Evolutionary conservation across 2,329 filamentous ascomycete species (phyloP), one percentile per base, ranked within the genome.

Genomic region (Sporothrix phasma): DNA sequence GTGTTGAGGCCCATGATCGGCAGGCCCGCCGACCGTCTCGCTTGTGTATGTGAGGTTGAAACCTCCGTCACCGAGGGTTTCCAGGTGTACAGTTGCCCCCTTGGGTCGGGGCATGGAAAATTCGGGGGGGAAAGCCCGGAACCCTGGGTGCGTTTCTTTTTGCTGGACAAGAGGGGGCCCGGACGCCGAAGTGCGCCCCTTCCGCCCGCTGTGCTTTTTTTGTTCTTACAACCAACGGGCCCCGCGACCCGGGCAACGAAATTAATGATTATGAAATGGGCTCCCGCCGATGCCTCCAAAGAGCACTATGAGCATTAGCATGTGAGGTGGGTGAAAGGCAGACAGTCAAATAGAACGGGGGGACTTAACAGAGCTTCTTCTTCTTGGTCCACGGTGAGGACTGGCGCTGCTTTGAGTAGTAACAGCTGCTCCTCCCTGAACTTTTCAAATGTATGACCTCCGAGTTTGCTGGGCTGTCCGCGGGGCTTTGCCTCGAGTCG

Each of bases 11-110:
- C 94, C 86, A 97, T 97, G 66, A 97, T 75, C 0, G 91, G 88
- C n/a, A 99, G 80, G 2, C 88, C n/a, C 89, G 22, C 94, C 94
- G 0, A 97, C 88, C 15, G 86, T 92, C 59, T 85, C 83, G 66
- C 88, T 85, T 0, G 94, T 99, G 73, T 95, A 99, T 0, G 94
- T 97, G 66, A 93, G 83, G 73, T 99, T 99, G 79, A 97, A 96
- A 71, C n/a, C n/a, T 92, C 91, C 0, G 81, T 83, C 0, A 92
- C 97, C 69, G 95, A 88, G 69, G 89, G n/a, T n/a, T n/a, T 88
- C 94, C 94, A 99, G 1, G 88, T 86, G 74, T 91, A 96, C 0
- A 94, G 94, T 72, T 99, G 92, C 22, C 96, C 80, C 67, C 89
- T 87, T 86, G n/a, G n/a, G 90, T 74, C 84, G 86, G 70, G 85